Evolutionary conservation across 768 basidiomycete species (phyloP), one percentile per base, ranked within the genome.

Genomic region (Termitomyces heimii): DNA sequence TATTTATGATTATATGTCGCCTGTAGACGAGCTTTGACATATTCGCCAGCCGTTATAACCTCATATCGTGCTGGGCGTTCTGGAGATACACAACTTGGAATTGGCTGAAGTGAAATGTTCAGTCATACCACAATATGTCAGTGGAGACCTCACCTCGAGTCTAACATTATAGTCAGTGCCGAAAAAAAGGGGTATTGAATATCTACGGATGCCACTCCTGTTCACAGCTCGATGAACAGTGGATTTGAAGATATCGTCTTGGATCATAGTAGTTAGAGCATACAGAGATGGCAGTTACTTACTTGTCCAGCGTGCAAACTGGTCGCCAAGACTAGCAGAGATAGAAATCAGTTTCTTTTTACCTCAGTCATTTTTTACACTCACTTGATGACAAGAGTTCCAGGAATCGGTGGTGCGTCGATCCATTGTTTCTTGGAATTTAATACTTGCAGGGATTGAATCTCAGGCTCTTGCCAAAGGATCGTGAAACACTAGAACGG

Each of bases 241-340:
- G 0, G 91, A 94, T 63, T 90, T 92, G 81, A 94, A 96, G 42
- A 93, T 76, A 63, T 90, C 92, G 64, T 95, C 91, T 95, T 50
- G 20, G 24, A 43, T 24, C n/a, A 28, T 39, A 7, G 31, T 44
- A 14, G 24, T 14, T 42, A 31, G 57, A 42, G 18, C 28, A 10
- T 3, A 35, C 24, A 43, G 37, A 31, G 16, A 31, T 5, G 39
- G 14, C 22, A 34, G 32, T 35, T 54, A 28, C 26, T 55, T 59
- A 94, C 92, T 96, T 14, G 94, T 93, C 89, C 92, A 92, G 22
- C 92, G 76, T 10, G 92, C 85, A 57, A 98, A 82, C 69, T 94
- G 90, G 65, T 95, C 94, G 7, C 89, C 94, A 13, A 96, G 77
- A 67, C 89, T 83, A 55, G 14, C 10, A 31, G 20, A 5, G 12